Conservation (phyloP, 2,329 filamentous ascomycete species). For the Fusarium brevicatenulatum region DNA sequence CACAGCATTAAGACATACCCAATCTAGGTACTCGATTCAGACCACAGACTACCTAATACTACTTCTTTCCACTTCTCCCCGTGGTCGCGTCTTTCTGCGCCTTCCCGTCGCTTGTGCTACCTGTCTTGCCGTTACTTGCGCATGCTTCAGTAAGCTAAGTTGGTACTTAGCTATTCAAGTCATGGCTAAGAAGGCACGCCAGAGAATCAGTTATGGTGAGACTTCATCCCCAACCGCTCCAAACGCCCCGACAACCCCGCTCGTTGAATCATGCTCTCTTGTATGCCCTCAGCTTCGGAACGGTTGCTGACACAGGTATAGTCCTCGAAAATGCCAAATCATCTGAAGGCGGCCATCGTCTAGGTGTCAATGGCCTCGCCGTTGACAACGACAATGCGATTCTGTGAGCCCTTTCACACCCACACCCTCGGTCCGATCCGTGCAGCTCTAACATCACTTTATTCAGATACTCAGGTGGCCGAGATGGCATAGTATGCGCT, state of each 20-base stretch:
- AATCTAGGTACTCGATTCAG: conserved; percentile 4
- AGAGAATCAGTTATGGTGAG: conserved; percentile 77
- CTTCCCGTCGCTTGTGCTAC: conserved; percentile 30
- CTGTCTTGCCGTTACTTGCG: conserved; percentile 21
- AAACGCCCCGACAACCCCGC: background rate
- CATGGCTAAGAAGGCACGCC: conserved; percentile 75
- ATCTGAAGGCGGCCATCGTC: conserved; percentile 80
- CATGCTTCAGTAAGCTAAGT: conserved; percentile 19
- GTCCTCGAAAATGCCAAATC: conserved; percentile 69
- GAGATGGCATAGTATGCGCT: conserved; percentile 94
- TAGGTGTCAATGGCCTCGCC: conserved; percentile 94
- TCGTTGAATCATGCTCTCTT: background rate
- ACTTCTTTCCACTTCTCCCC: background rate
- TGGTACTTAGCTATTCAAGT: conserved; percentile 27
- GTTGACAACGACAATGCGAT: conserved; percentile 86
- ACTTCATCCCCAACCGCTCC: conserved; percentile 8
- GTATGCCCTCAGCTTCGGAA: background rate
- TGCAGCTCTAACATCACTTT: conserved; percentile 27
- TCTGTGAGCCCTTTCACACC: conserved; percentile 69
- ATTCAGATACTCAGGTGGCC: conserved; percentile 88
- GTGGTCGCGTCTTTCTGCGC: conserved; percentile 24
- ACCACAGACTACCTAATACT: background rate
- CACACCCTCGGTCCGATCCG: conserved; percentile 6
- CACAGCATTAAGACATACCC: conserved; percentile 5
- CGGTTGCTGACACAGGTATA: conserved; percentile 43